Conservation (phyloP, 768 basidiomycete genomes). For the Rhodotorula paludigena region DNA sequence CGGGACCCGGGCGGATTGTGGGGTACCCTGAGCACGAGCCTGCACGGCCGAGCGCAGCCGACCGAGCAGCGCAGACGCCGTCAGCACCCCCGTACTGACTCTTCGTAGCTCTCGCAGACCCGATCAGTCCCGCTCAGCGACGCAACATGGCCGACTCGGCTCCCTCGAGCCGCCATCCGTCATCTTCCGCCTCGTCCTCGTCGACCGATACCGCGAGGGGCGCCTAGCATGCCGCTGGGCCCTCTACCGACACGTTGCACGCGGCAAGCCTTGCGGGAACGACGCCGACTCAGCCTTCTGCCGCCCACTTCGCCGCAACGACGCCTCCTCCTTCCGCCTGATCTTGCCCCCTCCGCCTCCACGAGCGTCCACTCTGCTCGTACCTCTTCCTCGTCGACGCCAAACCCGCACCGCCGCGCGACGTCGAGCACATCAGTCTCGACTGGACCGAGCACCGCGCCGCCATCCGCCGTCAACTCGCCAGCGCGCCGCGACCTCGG, state of each 20-base stretch:
- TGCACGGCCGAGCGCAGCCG: too few species aligned
- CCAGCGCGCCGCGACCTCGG: slow-evolving; percentile 21
- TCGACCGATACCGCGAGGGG: background rate
- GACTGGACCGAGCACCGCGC: background rate
- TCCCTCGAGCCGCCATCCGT: background rate
- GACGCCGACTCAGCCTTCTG: background rate
- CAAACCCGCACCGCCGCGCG: slow-evolving; percentile 20
- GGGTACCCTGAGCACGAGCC: too few species aligned
- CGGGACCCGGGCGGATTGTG: too few species aligned
- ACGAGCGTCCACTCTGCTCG: background rate
- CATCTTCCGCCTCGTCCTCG: background rate
- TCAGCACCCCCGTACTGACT: too few species aligned
- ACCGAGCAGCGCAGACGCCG: too few species aligned
- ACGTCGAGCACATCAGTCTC: slow-evolving; percentile 5
- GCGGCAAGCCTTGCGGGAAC: background rate
- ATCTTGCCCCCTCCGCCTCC: background rate
- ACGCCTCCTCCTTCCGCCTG: slow-evolving; percentile 4
- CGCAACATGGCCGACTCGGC: background rate
- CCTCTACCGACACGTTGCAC: background rate
- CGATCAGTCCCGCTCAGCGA: background rate
- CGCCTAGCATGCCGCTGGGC: too few species aligned
- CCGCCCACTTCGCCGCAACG: background rate
- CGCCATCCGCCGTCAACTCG: slow-evolving; percentile 13
- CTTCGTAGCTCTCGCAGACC: too few species aligned
- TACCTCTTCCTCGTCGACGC: slow-evolving; percentile 22